Base-by-base conservation (phyloP, 108 stramenopile species). In the Pseudonitzschia delicatissima region DNA sequence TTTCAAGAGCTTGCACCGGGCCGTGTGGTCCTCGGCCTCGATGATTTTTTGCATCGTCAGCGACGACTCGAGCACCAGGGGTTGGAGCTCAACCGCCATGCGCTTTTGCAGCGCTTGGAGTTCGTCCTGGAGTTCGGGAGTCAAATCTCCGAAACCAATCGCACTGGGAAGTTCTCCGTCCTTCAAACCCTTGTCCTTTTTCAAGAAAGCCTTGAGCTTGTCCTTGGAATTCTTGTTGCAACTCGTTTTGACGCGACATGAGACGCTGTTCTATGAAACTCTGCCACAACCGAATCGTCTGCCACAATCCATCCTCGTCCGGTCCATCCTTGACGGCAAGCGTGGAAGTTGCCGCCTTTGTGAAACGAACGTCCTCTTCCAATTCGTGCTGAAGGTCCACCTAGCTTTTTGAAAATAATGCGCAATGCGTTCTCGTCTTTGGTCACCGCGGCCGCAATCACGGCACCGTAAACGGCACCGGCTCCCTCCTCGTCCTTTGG, bases 201-300 rank as follows among this genome's bases (percentile, higher is more conserved):
- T 80, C 9, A 90, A 63, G n/a, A 53, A 82, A 93, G 20, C 83
- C 77, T 34, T 87, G 73, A 36, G 90, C 65, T 58, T 81, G 80
- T 37, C 85, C 89, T 68, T 93, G 87, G 64, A 93, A 87, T 57
- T 93, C 92, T 66, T 73, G 70, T 76, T 93, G 89, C 77, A 93
- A 74, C 52, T 89, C 86, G 67, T 88, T 88, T 60, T 88, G 87
- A 9, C 83, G 62, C 34, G 84, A 84, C 64, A 88, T 73, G 20
- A 90, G 77, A 31, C 92, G 76, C 53, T 88, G 87, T 27, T 90
- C 89, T 34, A 80, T 82, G 71, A 86, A 93, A 37, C 73, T 81
- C 58, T 93, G 88, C 92, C 92, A 93, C 13, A 93, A 74, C 13
- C 86, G 82, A 53, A 93, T 83, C 25, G 88, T 87, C 34, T 82